Evolutionary conservation across 2,329 filamentous ascomycete species (phyloP).

Genomic region (Colletotrichum zoysiae): DNA sequence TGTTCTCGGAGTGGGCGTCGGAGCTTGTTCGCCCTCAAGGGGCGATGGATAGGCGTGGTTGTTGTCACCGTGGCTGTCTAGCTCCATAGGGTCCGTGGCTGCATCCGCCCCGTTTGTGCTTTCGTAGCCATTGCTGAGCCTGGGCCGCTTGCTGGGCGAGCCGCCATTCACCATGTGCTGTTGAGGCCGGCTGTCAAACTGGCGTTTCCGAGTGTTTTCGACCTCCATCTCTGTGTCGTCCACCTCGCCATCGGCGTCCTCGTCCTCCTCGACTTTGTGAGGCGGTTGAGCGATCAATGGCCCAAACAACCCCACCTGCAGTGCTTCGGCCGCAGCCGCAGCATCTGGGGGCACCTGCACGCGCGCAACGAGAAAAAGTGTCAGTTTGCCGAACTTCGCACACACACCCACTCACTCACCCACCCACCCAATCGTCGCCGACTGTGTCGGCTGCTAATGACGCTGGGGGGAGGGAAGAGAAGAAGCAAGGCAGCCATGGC

Average conservation of each 20-base stretch:
- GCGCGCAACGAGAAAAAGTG: constrained; percentile 46
- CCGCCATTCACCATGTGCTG: constrained; percentile 62
- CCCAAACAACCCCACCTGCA: constrained; percentile 68
- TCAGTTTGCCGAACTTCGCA: constrained; percentile 50
- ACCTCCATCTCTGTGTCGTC: constrained; percentile 54
- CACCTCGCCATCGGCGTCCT: constrained; percentile 52
- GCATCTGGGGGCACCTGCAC: constrained; percentile 64
- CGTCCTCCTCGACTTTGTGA: constrained; percentile 54
- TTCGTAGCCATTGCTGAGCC: constrained; percentile 73
- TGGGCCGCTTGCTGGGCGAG: constrained; percentile 69
- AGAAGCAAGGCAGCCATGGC: constrained; percentile 29
- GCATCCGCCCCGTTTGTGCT: constrained; percentile 61
- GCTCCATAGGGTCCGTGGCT: constrained; percentile 67
- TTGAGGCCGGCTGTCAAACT: constrained; percentile 58
- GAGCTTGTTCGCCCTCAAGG: constrained; percentile 67
- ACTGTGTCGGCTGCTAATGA: constrained; percentile 36
- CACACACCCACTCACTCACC: background rate
- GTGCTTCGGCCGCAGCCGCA: constrained; percentile 59
- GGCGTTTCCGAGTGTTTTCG: constrained; percentile 65
- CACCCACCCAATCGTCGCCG: constrained; percentile 40
- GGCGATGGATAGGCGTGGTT: constrained; percentile 76
- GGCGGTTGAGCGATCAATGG: constrained; percentile 63
- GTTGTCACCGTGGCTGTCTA: constrained; percentile 64
- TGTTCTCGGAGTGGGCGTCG: constrained; percentile 66
- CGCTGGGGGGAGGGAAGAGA: constrained; percentile 41